These are phyloP conservation scores for Pichia insulana DNA, from an alignment of 805 yeast genomes.

Conservation along the genomic window DNA sequence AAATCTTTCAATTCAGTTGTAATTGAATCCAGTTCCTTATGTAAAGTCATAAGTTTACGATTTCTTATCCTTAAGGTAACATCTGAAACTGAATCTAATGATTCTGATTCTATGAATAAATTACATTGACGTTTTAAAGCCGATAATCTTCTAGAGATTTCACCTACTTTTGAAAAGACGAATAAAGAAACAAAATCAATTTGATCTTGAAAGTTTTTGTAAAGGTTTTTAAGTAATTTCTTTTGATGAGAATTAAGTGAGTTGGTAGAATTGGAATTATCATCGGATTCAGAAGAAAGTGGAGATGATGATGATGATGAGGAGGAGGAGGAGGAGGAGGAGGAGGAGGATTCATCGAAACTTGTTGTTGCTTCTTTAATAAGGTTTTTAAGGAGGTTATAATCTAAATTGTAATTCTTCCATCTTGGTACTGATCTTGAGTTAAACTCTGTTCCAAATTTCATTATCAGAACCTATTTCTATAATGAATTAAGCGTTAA, in stretches of 20 bases:
- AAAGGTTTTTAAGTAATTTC: constrained; percentile 27
- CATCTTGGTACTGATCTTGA: constrained; percentile 81
- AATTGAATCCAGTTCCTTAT: constrained; percentile 33
- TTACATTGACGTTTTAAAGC: constrained; percentile 21
- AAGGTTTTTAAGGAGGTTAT: constrained; percentile 61
- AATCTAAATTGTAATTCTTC: constrained; percentile 76
- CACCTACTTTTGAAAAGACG: constrained; percentile 60
- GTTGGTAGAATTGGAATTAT: neutral
- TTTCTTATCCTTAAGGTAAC: constrained; percentile 16
- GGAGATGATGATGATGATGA: too few relatives aligned
- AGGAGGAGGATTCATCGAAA: constrained; percentile 3
- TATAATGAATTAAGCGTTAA: too few relatives aligned
- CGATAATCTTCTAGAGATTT: constrained; percentile 43
- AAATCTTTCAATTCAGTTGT: constrained; percentile 52
- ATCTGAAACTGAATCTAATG: constrained; percentile 1
- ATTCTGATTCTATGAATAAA: constrained; percentile 15
- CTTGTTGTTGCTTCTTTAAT: constrained; percentile 50
- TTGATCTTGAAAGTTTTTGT: constrained; percentile 43
- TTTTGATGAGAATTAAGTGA: constrained; percentile 16
- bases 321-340: neutral
- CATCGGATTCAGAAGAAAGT: too few relatives aligned
- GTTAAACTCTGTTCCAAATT: constrained; percentile 71
- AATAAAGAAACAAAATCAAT: constrained; percentile 55
- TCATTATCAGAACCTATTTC: constrained; percentile 45
- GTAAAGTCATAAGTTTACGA: constrained; percentile 19